These are phyloP conservation scores for Pichia cactophila DNA, from an alignment of 1,139 yeast genomes.

Conservation along the genomic window DNA sequence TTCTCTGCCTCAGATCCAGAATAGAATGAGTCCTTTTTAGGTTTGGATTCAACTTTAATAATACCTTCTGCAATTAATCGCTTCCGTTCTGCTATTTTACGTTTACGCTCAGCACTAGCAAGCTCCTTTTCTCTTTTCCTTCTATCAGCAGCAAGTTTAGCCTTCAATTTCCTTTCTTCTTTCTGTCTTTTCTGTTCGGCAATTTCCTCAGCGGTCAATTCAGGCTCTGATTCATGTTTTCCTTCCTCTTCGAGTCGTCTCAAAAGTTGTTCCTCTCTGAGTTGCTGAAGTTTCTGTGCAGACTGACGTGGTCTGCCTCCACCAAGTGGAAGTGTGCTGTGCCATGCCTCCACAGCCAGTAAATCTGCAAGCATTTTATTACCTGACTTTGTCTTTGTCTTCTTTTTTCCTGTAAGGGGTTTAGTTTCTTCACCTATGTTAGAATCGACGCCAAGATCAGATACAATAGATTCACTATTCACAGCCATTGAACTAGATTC, in stretches of 20 bases:
- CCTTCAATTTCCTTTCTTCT: slow-evolving; percentile 2
- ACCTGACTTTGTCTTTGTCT: background rate
- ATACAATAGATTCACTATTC: no score
- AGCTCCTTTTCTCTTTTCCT: slow-evolving; percentile 3
- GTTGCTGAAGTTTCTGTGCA: slow-evolving; percentile 7
- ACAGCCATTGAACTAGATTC: no score
- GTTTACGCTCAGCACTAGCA: background rate
- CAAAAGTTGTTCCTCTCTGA: slow-evolving; percentile 6
- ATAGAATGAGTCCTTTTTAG: slow-evolving; percentile 15
- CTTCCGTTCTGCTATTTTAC: slow-evolving; percentile 7
- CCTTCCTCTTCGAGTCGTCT: background rate
- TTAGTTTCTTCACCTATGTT: background rate
- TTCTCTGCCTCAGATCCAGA: slow-evolving; percentile 15
- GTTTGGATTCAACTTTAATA: slow-evolving; percentile 7
- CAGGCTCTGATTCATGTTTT: background rate
- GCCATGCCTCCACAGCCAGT: slow-evolving; percentile 10
- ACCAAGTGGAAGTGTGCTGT: slow-evolving; percentile 5
- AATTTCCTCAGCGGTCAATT: slow-evolving; percentile 4
- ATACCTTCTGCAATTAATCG: slow-evolving; percentile 6
- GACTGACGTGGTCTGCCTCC: slow-evolving; percentile 9
- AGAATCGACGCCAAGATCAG: background rate
- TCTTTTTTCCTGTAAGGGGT: background rate
- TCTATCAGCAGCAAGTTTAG: background rate
- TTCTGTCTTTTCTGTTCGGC: slow-evolving; percentile 8
- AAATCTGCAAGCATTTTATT: slow-evolving; percentile 3